These are phyloP conservation scores for Pleodorina starrii DNA, from an alignment of 139 green algal genomes.

Conservation along the genomic window DNA sequence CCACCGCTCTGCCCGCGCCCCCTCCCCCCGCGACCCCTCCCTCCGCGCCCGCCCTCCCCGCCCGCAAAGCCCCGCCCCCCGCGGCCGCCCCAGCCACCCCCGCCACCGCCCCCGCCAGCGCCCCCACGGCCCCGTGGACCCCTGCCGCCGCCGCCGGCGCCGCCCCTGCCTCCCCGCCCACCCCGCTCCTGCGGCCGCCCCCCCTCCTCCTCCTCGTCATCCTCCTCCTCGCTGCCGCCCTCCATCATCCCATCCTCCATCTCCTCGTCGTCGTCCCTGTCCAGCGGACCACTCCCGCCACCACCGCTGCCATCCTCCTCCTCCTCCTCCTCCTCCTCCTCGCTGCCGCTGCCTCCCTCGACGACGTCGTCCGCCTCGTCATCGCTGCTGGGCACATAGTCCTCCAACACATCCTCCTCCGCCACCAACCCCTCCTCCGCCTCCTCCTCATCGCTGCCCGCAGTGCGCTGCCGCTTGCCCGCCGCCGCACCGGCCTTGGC, in stretches of 20 bases:
- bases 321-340: background rate
- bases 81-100: background rate
- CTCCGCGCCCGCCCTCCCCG: background rate
- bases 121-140: background rate
- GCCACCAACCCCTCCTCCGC: background rate
- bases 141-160: background rate
- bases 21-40: background rate
- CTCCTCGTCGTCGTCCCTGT: background rate
- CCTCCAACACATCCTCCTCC: slow-evolving; percentile 17
- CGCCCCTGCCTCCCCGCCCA: background rate
- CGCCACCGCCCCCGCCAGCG: background rate
- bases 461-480: slow-evolving; percentile 17
- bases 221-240: background rate
- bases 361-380: slow-evolving; percentile 21
- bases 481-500: background rate
- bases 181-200: background rate
- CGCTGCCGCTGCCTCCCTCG: background rate
- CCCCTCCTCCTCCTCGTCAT: slow-evolving; percentile 1
- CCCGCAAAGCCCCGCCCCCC: background rate
- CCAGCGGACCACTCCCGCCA: background rate
- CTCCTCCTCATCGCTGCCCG: background rate
- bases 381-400: slow-evolving; percentile 3
- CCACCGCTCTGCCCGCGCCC: background rate
- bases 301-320: background rate
- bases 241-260: background rate